These are phyloP conservation scores for Thelephora ganbajun DNA, from an alignment of 768 basidiomycete genomes.

Conservation along the genomic window DNA sequence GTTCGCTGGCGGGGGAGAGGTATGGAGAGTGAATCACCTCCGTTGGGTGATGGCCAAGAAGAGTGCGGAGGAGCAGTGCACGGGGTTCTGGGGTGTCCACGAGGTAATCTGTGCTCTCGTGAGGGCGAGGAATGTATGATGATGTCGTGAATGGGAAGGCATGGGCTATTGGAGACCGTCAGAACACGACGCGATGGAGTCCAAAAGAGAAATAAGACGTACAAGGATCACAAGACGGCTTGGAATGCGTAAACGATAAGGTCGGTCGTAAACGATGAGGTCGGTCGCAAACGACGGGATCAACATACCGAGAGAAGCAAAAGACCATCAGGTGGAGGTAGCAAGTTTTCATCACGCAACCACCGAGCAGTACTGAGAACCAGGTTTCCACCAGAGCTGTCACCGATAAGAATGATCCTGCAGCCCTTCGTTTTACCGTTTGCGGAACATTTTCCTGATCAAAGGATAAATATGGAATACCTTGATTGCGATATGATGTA, in stretches of 20 bases:
- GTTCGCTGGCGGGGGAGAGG: conserved; percentile 19
- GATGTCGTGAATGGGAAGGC: conserved; percentile 34
- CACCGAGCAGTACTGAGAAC: conserved; percentile 36
- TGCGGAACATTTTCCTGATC: not conserved
- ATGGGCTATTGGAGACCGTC: conserved; percentile 19
- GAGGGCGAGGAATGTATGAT: conserved; percentile 34
- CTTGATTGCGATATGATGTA: conserved; percentile 7
- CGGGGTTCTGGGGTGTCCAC: conserved; percentile 40
- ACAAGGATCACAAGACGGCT: conserved; percentile 23
- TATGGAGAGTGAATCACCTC: conserved; percentile 22
- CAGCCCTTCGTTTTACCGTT: conserved; percentile 5
- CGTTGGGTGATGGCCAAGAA: conserved; percentile 27
- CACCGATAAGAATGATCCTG: conserved; percentile 36
- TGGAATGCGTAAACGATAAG: not conserved
- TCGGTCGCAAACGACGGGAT: not conserved
- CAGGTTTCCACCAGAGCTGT: conserved; percentile 40
- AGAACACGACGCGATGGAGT: conserved; percentile 14
- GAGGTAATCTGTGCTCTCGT: conserved; percentile 34
- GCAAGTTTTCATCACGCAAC: conserved; percentile 34
- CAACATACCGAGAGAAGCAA: conserved; percentile 29
- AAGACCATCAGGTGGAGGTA: conserved; percentile 31
- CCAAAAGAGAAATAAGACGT: conserved; percentile 6
- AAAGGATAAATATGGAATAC: conserved; percentile 5
- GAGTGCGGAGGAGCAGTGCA: conserved; percentile 37
- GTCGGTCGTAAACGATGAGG: not conserved